Conservation (phyloP, 2,329 filamentous ascomycete genomes). For the Aspergillus cejpii region DNA sequence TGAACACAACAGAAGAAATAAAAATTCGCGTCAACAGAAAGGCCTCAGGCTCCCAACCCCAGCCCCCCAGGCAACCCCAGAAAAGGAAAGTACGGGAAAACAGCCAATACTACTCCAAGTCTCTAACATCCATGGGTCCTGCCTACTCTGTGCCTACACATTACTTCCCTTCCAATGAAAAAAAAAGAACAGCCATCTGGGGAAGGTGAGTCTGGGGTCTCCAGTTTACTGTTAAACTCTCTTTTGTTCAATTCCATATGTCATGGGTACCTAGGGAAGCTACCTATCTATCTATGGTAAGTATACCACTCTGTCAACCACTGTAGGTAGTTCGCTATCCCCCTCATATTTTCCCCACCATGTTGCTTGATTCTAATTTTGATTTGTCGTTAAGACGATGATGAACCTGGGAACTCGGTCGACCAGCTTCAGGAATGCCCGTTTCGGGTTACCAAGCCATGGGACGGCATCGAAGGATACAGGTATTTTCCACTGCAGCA, state of each 20-base stretch:
- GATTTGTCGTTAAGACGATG: background rate
- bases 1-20: conserved; percentile 3
- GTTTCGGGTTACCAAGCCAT: conserved; percentile 20
- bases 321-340: too few species aligned
- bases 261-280: too few species aligned
- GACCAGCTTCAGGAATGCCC: conserved; percentile 19
- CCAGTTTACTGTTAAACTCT: background rate
- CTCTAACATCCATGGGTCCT: conserved; percentile 1
- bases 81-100: conserved; percentile 10
- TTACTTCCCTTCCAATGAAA: background rate
- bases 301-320: background rate
- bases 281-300: too few species aligned
- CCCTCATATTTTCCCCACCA: background rate
- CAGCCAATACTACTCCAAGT: background rate
- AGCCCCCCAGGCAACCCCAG: conserved; percentile 8
- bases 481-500: conserved; percentile 2
- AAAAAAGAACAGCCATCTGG: too few species aligned
- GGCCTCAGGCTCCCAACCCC: conserved; percentile 3
- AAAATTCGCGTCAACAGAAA: background rate
- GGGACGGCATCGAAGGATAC: conserved; percentile 5
- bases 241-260: background rate
- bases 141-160: conserved; percentile 1
- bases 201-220: conserved; percentile 1
- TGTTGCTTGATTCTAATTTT: too few species aligned
- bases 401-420: conserved; percentile 10